Conservation (phyloP, 2,329 filamentous ascomycete species). For the Cladosporium austrohemisphaericum region DNA sequence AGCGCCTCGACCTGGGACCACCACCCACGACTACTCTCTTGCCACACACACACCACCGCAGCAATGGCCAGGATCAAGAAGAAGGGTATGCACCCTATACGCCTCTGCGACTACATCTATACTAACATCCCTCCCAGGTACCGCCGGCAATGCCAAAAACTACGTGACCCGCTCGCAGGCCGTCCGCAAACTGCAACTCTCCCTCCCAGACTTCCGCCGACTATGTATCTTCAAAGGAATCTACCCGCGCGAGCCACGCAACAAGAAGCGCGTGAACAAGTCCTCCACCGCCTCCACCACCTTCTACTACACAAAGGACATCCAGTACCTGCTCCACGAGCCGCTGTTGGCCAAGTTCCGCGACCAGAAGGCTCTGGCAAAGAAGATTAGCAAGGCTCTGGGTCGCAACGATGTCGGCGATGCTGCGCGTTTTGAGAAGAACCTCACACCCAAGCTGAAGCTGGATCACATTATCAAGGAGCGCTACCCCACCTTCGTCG, state of each 20-base stretch:
- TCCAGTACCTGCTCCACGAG: slow-evolving; percentile 96
- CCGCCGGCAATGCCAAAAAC: slow-evolving; percentile 91
- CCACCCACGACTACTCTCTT: neutral
- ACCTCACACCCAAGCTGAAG: slow-evolving; percentile 81
- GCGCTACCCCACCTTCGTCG: slow-evolving; percentile 94
- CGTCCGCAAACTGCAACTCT: slow-evolving; percentile 96
- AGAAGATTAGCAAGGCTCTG: slow-evolving; percentile 92
- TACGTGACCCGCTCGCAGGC: slow-evolving; percentile 97
- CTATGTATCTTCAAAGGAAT: slow-evolving; percentile 99
- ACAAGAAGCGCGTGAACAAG: slow-evolving; percentile 94
- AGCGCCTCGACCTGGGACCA: neutral
- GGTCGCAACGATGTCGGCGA: slow-evolving; percentile 88
- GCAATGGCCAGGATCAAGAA: slow-evolving; percentile 78
- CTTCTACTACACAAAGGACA: slow-evolving; percentile 90
- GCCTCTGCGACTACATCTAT: slow-evolving; percentile 8
- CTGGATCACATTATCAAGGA: slow-evolving; percentile 97
- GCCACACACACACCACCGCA: slow-evolving; percentile 14
- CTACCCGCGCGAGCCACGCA: slow-evolving; percentile 93
- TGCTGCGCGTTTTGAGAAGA: slow-evolving; percentile 86
- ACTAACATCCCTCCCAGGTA: slow-evolving; percentile 48
- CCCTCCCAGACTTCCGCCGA: slow-evolving; percentile 92
- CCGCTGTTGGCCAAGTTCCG: slow-evolving; percentile 91
- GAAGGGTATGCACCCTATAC: slow-evolving; percentile 59
- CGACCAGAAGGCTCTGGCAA: slow-evolving; percentile 92
- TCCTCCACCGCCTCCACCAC: slow-evolving; percentile 86